Base-by-base conservation (phyloP, 192 early-diverging fungal species). In the Podila minutissima region DNA sequence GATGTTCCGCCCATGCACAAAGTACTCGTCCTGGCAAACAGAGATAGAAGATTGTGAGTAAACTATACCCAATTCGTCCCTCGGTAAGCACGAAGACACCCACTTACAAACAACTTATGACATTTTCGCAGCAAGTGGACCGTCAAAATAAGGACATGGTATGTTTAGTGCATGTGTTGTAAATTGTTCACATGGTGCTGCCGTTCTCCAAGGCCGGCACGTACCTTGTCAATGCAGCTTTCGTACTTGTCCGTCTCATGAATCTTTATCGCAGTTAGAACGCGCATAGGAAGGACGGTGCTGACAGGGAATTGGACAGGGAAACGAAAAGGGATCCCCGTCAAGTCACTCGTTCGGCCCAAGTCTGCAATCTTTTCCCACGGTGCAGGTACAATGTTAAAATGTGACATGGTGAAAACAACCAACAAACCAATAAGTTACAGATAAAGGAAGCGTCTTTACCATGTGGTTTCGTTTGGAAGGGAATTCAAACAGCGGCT, bases 211-310 rank as follows among this genome's bases (percentile, higher is more conserved):
- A 13, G 37, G n/a, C 49, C n/a, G n/a, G 11, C 13, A 10, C 13
- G 33, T 73, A 73, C 77, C 77, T 73, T 81, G 20, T 72, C 71
- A 5, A 81, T 67, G 38, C 76, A 81, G 26, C 64, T 59, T 49
- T 81, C 76, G 37, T 81, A 81, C 51, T 69, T 72, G 0, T 72
- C 76, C 6, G 66, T 57, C 26, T 81, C 76, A n/a, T 81, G 66
- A 6, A 68, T 50, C 61, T 81, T 71, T 12, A 81, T 24, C 3
- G 71, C 76, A 2, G 71, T 72, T n/a, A 81, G 55, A 4, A 81
- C 70, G 22, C 76, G 69, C 76, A 81, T 81, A n/a, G 71, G 76
- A 46, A 81, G 50, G 22, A 81, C 61, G 3, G 76, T 81, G 61
- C 22, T 57, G 20, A 78, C 59, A 33, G 75, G 75, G 26, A 78